These are phyloP conservation scores for Blastocrithidia nonstop DNA, from an alignment of 208 protist species.

Conservation along the genomic window DNA sequence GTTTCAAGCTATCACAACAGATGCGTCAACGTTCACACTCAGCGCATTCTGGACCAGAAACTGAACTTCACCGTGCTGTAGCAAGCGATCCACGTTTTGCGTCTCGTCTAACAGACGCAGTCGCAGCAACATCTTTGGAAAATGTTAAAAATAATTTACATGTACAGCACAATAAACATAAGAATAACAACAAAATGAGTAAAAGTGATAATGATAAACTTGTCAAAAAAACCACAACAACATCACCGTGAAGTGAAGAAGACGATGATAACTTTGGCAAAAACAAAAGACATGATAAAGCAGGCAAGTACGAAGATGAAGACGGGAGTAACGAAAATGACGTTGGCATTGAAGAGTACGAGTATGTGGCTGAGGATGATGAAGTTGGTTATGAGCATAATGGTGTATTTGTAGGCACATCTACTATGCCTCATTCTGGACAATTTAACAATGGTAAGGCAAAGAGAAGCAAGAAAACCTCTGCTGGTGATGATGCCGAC, in stretches of 20 bases:
- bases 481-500: conserved; percentile 2
- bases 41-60: neutral
- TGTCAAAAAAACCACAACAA: too few species aligned
- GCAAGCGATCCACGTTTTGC: conserved; percentile 54
- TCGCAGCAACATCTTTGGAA: too few species aligned
- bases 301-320: conserved; percentile 11
- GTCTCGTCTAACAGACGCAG: conserved; percentile 16
- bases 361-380: neutral
- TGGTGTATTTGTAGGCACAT: too few species aligned
- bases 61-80: conserved; percentile 14
- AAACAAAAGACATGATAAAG: too few species aligned
- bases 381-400: neutral
- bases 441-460: too few species aligned
- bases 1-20: conserved; percentile 47
- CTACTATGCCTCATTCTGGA: too few species aligned
- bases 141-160: too few species aligned
- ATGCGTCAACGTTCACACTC: conserved; percentile 7
- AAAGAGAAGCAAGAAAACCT: neutral
- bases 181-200: too few species aligned
- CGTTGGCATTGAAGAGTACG: conserved; percentile 4
- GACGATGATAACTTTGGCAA: neutral
- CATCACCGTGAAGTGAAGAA: conserved; percentile 2
- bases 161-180: too few species aligned
- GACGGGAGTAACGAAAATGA: conserved; percentile 18
- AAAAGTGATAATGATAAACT: too few species aligned